Conservation (phyloP, 306 rosid genomes). For the Potentilla sterilis region DNA sequence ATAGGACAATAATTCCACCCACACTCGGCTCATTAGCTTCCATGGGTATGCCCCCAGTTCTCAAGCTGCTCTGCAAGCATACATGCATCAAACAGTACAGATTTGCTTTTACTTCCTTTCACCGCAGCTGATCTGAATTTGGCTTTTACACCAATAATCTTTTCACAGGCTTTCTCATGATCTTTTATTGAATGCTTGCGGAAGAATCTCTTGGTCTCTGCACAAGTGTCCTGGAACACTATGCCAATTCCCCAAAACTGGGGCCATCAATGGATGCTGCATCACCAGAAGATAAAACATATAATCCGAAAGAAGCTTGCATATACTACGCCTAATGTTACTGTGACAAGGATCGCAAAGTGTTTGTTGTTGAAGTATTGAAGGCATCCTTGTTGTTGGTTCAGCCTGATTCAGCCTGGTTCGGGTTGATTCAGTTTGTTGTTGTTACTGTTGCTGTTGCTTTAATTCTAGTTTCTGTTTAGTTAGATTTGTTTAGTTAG, state of each 20-base stretch:
- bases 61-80: background rate
- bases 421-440: no score
- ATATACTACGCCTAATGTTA: background rate
- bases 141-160: background rate
- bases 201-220: conserved; percentile 27
- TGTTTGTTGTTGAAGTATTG: no score
- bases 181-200: background rate
- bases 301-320: conserved; percentile 30
- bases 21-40: conserved; percentile 27
- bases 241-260: conserved; percentile 30
- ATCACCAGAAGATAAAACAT: conserved; percentile 31
- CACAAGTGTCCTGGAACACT: conserved; percentile 27
- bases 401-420: no score
- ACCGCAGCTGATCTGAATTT: conserved; percentile 10
- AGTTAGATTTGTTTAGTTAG: no score
- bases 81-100: conserved; percentile 26
- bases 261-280: conserved; percentile 23
- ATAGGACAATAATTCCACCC: conserved; percentile 30
- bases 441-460: no score
- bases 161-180: background rate
- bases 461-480: no score
- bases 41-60: background rate
- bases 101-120: conserved; percentile 29
- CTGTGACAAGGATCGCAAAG: background rate
- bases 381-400: no score